phyloP scores from a whole-genome alignment of 129 eudicot genomes.

The Sambucus nigra region DNA sequence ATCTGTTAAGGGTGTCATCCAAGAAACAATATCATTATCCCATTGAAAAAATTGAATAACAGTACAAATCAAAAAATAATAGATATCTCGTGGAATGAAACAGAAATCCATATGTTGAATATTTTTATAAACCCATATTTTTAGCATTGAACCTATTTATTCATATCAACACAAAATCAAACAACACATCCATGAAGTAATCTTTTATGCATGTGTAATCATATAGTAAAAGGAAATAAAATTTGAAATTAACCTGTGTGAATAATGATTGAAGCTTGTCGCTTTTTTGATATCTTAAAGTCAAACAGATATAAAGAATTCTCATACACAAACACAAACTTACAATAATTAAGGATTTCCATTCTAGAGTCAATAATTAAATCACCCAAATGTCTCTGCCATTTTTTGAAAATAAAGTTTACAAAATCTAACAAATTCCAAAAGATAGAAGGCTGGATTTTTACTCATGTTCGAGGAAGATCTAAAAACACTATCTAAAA shows the following conservation, averaged over 20 bases:
- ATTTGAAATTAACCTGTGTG: slow-evolving; percentile 48
- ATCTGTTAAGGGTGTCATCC: slow-evolving; percentile 36
- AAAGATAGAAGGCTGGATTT: too few relatives aligned
- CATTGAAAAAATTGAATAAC: too few relatives aligned
- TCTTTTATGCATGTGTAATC: slow-evolving; percentile 3
- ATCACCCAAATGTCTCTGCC: neutral
- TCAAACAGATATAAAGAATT: slow-evolving; percentile 78
- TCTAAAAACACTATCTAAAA: too few relatives aligned
- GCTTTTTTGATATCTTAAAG: slow-evolving; percentile 70
- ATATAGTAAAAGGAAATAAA: slow-evolving; percentile 89
- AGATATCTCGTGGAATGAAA: slow-evolving; percentile 27
- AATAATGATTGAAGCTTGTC: slow-evolving; percentile 35
- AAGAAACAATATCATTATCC: slow-evolving; percentile 6
- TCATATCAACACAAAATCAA: neutral
- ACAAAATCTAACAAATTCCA: neutral
- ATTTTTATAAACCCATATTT: neutral
- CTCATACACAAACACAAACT: slow-evolving; percentile 85
- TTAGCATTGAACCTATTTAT: slow-evolving; percentile 20
- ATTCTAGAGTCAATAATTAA: neutral
- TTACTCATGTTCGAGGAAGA: too few relatives aligned
- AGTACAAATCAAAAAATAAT: too few relatives aligned
- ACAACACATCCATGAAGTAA: neutral
- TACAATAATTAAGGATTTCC: slow-evolving; percentile 16
- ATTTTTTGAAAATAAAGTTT: too few relatives aligned
- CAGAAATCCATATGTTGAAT: slow-evolving; percentile 12